Evolutionary conservation across 306 rosid species (phyloP).

Genomic region (Carpinus fangiana): DNA sequence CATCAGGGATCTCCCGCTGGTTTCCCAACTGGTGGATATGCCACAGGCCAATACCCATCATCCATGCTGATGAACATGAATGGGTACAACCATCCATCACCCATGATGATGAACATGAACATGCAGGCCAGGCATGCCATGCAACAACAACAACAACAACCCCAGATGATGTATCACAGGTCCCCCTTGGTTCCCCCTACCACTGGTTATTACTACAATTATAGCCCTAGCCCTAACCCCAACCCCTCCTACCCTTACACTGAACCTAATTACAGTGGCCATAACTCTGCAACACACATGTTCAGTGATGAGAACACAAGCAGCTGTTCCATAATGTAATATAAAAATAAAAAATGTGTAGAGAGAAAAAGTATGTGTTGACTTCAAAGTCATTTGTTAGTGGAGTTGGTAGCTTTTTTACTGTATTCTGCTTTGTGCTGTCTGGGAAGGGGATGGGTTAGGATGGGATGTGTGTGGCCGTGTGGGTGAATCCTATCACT

Average conservation of each 20-base stretch:
- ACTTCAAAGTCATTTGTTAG: slow-evolving; percentile 27
- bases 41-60: slow-evolving; percentile 54
- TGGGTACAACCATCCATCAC: slow-evolving; percentile 54
- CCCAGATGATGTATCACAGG: slow-evolving; percentile 90
- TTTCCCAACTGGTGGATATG: slow-evolving; percentile 41
- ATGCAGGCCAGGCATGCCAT: slow-evolving; percentile 58
- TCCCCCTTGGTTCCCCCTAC: slow-evolving; percentile 65
- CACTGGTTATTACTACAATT: slow-evolving; percentile 69
- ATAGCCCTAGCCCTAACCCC: slow-evolving; percentile 41
- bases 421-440: slow-evolving; percentile 31
- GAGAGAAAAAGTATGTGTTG: slow-evolving; percentile 26
- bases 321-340: slow-evolving; percentile 80
- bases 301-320: slow-evolving; percentile 75
- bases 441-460: slow-evolving; percentile 6
- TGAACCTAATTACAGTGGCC: slow-evolving; percentile 36
- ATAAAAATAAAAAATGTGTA: background rate
- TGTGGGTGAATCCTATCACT: slow-evolving; percentile 27
- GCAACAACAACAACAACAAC: slow-evolving; percentile 40
- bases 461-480: background rate
- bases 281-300: slow-evolving; percentile 68
- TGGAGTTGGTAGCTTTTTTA: slow-evolving; percentile 36
- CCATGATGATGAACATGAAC: slow-evolving; percentile 67
- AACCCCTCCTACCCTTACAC: slow-evolving; percentile 33
- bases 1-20: slow-evolving; percentile 37
- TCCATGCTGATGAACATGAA: slow-evolving; percentile 56